Conservation (phyloP, 2,329 filamentous ascomycete genomes). For the Lecanicillium sp. region DNA sequence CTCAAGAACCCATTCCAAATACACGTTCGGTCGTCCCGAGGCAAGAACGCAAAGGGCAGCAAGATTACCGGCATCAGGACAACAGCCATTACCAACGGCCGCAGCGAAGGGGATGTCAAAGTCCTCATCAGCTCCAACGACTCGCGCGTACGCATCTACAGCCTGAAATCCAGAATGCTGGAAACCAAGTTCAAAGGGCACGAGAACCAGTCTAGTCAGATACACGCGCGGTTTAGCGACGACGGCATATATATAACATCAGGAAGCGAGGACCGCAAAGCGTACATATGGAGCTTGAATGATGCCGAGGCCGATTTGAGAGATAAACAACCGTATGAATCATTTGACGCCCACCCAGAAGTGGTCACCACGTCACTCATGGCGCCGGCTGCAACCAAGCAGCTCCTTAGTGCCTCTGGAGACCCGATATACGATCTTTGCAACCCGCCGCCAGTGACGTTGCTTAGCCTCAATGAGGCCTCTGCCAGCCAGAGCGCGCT, state of each 20-base stretch:
- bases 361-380: slow-evolving; percentile 87
- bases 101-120: slow-evolving; percentile 60
- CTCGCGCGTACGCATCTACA: slow-evolving; percentile 84
- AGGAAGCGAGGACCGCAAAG: slow-evolving; percentile 83
- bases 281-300: slow-evolving; percentile 73
- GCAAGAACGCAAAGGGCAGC: slow-evolving; percentile 90
- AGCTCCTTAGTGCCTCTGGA: slow-evolving; percentile 70
- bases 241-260: slow-evolving; percentile 82
- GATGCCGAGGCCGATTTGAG: slow-evolving; percentile 53
- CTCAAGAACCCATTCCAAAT: slow-evolving; percentile 78
- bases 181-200: slow-evolving; percentile 89
- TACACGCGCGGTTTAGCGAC: slow-evolving; percentile 81
- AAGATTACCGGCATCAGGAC: slow-evolving; percentile 95
- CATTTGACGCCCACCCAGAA: slow-evolving; percentile 82
- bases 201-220: slow-evolving; percentile 84
- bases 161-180: slow-evolving; percentile 72
- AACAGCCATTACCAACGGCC: slow-evolving; percentile 35
- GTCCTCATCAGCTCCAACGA: slow-evolving; percentile 92
- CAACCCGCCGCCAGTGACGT: slow-evolving; percentile 83
- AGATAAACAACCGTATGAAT: slow-evolving; percentile 77
- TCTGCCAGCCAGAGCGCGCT: slow-evolving; percentile 33
- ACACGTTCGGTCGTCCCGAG: slow-evolving; percentile 85
- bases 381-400: slow-evolving; percentile 70
- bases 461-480: slow-evolving; percentile 65
- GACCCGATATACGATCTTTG: slow-evolving; percentile 96